Conservation (phyloP, 192 early-diverging fungal genomes). For the Phlyctochytrium arcticum region DNA sequence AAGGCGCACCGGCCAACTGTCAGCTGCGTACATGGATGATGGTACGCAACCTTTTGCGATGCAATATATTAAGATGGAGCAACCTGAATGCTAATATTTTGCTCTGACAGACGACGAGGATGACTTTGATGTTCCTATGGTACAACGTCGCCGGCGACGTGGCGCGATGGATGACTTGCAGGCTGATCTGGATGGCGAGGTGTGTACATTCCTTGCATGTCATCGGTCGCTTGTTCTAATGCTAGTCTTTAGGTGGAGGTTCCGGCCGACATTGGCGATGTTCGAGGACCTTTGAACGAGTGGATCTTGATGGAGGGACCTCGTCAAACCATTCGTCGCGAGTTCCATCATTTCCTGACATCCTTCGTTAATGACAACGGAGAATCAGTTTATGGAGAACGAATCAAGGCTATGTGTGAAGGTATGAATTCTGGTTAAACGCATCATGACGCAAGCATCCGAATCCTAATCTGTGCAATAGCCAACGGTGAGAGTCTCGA, state of each 20-base stretch:
- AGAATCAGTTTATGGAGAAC: slow-evolving; percentile 88
- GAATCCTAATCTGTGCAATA: background rate
- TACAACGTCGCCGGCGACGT: slow-evolving; percentile 44
- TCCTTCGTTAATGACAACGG: slow-evolving; percentile 82
- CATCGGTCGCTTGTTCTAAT: background rate
- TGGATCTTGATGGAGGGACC: slow-evolving; percentile 85
- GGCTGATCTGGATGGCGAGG: slow-evolving; percentile 59
- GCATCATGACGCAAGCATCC: too few species aligned
- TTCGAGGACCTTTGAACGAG: slow-evolving; percentile 78
- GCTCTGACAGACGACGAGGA: slow-evolving; percentile 35
- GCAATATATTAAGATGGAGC: too few species aligned
- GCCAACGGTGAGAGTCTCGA: slow-evolving; percentile 83
- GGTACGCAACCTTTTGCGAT: too few species aligned
- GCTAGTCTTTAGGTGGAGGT: slow-evolving; percentile 31
- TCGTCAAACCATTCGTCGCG: slow-evolving; percentile 73
- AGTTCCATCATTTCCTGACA: slow-evolving; percentile 86
- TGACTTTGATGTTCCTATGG: slow-evolving; percentile 40
- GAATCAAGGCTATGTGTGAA: slow-evolving; percentile 84
- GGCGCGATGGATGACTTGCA: slow-evolving; percentile 51
- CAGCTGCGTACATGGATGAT: slow-evolving; percentile 86
- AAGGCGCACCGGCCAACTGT: slow-evolving; percentile 70
- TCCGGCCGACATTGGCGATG: slow-evolving; percentile 75
- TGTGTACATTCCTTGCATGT: background rate
- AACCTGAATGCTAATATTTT: too few species aligned
- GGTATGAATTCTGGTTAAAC: too few species aligned